Conservation (phyloP, 352 stramenopile species). For the Plasmopara halstedii region DNA sequence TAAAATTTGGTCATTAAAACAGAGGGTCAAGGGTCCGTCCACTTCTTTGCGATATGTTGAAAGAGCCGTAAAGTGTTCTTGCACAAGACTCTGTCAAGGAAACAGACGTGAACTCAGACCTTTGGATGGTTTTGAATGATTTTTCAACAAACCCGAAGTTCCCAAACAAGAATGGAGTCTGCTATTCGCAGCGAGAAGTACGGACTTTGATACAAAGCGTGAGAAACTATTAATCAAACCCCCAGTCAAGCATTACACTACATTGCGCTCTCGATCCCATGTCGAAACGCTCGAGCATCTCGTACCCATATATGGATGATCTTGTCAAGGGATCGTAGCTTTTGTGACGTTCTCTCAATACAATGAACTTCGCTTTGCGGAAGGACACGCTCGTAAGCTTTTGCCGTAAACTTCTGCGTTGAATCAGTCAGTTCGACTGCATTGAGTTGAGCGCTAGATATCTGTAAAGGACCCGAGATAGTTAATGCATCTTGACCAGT, state of each 20-base stretch:
- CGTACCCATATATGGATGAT: conserved; percentile 54
- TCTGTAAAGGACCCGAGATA: conserved; percentile 5
- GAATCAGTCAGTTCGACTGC: not conserved
- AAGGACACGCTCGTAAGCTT: conserved; percentile 38
- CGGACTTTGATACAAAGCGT: conserved; percentile 13
- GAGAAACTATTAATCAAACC: too few species aligned
- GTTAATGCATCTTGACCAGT: not conserved
- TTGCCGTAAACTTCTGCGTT: conserved; percentile 12
- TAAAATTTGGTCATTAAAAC: conserved; percentile 33
- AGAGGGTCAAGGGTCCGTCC: conserved; percentile 37
- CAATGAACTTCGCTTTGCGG: conserved; percentile 29
- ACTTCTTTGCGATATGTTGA: conserved; percentile 30
- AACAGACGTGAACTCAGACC: too few species aligned
- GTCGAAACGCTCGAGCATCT: conserved; percentile 41
- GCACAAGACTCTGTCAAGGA: conserved; percentile 35
- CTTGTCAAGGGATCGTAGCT: conserved; percentile 24
- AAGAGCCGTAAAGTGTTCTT: conserved; percentile 32
- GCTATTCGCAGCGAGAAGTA: conserved; percentile 37
- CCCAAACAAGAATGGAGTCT: conserved; percentile 29
- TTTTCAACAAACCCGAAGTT: conserved; percentile 30
- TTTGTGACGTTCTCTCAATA: conserved; percentile 20
- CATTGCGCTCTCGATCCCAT: conserved; percentile 36
- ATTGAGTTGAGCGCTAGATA: not conserved
- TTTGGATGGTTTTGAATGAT: too few species aligned
- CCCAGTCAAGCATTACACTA: too few species aligned